These are phyloP conservation scores for Volvariella volvacea DNA, from an alignment of 1,284 basidiomycete species.

Conservation along the genomic window DNA sequence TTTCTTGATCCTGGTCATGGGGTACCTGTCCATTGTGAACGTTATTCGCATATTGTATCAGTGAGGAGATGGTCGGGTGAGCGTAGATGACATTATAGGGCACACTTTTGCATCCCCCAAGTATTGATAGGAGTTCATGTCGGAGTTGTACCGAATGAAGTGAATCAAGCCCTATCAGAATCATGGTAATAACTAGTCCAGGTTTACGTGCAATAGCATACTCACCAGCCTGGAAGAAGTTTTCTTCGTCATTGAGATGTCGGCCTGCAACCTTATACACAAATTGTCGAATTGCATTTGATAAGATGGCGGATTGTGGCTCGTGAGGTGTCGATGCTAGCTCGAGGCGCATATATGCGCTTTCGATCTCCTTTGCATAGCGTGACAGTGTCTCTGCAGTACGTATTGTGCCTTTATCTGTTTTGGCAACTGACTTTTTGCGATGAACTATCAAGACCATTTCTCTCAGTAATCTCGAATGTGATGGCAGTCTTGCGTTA, in stretches of 20 bases:
- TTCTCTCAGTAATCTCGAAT: constrained; percentile 12
- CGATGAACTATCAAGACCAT: constrained; percentile 11
- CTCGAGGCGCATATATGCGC: constrained; percentile 10
- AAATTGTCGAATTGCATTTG: too few relatives aligned
- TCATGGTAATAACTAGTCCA: constrained; percentile 4
- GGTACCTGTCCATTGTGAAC: constrained; percentile 2
- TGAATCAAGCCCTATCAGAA: constrained; percentile 11
- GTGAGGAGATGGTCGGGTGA: constrained; percentile 8
- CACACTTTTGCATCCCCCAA: constrained; percentile 3
- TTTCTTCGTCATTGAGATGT: too few relatives aligned
- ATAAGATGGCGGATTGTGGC: too few relatives aligned
- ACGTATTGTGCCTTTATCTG: constrained; percentile 12
- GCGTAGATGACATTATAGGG: constrained; percentile 12
- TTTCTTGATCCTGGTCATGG: too few relatives aligned
- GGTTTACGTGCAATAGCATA: too few relatives aligned
- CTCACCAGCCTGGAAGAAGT: too few relatives aligned
- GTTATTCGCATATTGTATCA: constrained; percentile 7
- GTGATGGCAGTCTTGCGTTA: constrained; percentile 11
- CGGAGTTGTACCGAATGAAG: constrained; percentile 13
- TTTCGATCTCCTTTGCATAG: constrained; percentile 11
- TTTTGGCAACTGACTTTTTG: constrained; percentile 9
- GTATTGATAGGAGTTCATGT: constrained; percentile 7
- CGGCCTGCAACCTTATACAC: too few relatives aligned
- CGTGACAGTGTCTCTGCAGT: constrained; percentile 8
- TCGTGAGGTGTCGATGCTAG: too few relatives aligned